phyloP scores from a whole-genome alignment of 2,329 filamentous ascomycete genomes.

The Colletotrichum coccodes region DNA sequence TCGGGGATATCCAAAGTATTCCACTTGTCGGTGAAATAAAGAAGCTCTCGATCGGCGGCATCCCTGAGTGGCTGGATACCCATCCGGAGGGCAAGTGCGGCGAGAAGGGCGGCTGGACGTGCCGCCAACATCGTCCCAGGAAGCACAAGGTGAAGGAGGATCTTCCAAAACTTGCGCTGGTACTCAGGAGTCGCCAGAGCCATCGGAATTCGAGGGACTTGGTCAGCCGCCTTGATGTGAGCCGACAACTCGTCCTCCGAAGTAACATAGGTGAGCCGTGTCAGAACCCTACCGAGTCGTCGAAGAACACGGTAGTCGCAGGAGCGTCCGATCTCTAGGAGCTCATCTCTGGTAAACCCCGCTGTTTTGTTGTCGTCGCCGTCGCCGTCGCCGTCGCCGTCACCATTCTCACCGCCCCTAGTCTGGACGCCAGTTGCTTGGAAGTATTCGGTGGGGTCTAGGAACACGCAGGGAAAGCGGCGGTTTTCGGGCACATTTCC shows the following conservation, averaged over 20 bases:
- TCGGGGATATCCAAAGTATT: conserved; percentile 58
- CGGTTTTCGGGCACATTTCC: conserved; percentile 47
- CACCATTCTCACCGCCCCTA: neutral
- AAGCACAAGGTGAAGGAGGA: conserved; percentile 57
- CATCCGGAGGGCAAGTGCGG: conserved; percentile 58
- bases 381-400: conserved; percentile 35
- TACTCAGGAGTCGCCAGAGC: conserved; percentile 49
- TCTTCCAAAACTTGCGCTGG: conserved; percentile 55
- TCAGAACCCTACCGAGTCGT: conserved; percentile 57
- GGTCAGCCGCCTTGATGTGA: conserved; percentile 48
- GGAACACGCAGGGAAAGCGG: conserved; percentile 57
- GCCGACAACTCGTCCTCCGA: conserved; percentile 52
- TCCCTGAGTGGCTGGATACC: conserved; percentile 53
- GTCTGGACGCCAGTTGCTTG: conserved; percentile 2
- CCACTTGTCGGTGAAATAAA: conserved; percentile 54
- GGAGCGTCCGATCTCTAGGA: conserved; percentile 62
- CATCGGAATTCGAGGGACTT: conserved; percentile 55
- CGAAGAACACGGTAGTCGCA: conserved; percentile 59
- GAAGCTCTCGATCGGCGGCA: conserved; percentile 52
- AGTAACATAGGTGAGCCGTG: conserved; percentile 54
- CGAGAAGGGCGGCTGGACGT: conserved; percentile 57
- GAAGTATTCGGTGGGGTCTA: conserved; percentile 59
- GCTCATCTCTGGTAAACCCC: conserved; percentile 57
- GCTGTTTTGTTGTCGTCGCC: conserved; percentile 42
- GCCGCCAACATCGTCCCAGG: conserved; percentile 57